Evolutionary conservation across 2,329 filamentous ascomycete species (phyloP), one percentile per base, ranked within the genome.

Genomic region (Colletotrichum sp.): DNA sequence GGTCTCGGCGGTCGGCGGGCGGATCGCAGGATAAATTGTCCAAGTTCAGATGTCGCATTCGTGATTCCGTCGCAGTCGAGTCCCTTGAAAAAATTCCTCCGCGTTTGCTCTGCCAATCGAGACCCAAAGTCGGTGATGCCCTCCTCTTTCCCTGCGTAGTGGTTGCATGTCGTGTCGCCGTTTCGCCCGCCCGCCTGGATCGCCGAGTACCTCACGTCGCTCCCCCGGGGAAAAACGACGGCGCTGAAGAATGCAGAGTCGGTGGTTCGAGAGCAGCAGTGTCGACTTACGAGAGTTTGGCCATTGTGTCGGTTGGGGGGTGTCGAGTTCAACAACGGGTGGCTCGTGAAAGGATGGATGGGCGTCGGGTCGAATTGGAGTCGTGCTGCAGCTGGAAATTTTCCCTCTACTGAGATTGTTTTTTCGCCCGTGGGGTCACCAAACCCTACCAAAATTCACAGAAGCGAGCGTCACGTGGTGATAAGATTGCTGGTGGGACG

Each of bases 271-370:
- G 18, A 72, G 9, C 47, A 34, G n/a, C 72, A 58, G 43, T 47
- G 47, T 31, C 70, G 63, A 90, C 90, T 87, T 88, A 91, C 90
- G 89, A 90, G 79, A 88, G 82, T 86, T 91, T 91, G 85, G 89
- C 90, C 90, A 91, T 91, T 90, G 85, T 87, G 84, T 86, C 84
- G 84, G 86, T 84, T 84, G 84, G 81, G 82, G 72, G 76, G 70
- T 76, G 75, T 76, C 74, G 68, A 68, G 54, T 66, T 74, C 62
- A 75, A 75, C 73, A 75, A 75, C 70, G 68, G 75, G 73, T 72
- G 73, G 72, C 71, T 75, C 69, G 69, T 75, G 64, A 72, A 66
- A 61, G 57, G 57, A 61, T 61, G 72, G 69, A 72, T 76, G 68
- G 74, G 64, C 73, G 75, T 75, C 72, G 71, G 43, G 43, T 51